Evolutionary conservation across 192 early-diverging fungal genomes (phyloP).

Genomic region (Podila clonocystis): DNA sequence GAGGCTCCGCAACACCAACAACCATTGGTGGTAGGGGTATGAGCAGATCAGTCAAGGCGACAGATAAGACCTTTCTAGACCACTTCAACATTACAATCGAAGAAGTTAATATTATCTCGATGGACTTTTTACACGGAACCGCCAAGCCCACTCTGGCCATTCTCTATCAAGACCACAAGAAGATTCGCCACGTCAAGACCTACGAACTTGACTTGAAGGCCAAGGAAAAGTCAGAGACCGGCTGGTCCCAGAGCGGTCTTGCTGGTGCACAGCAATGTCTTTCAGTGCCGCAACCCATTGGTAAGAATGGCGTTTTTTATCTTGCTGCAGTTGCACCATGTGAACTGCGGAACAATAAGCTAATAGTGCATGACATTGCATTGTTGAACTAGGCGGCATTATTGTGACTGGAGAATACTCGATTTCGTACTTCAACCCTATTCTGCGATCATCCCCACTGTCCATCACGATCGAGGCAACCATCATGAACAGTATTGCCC

Average conservation of each 20-base stretch:
- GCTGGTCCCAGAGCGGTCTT: slow-evolving; percentile 58
- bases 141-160: slow-evolving; percentile 59
- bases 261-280: slow-evolving; percentile 60
- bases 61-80: slow-evolving; percentile 14
- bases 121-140: slow-evolving; percentile 55
- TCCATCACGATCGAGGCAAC: slow-evolving; percentile 58
- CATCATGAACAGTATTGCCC: slow-evolving; percentile 63
- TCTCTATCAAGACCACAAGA: slow-evolving; percentile 66
- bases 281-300: slow-evolving; percentile 63
- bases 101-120: slow-evolving; percentile 64
- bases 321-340: background rate
- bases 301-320: background rate
- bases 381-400: slow-evolving; percentile 56
- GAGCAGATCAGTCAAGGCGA: slow-evolving; percentile 2
- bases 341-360: background rate
- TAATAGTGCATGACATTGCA: background rate
- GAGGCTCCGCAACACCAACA: background rate
- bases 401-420: slow-evolving; percentile 65
- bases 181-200: slow-evolving; percentile 60
- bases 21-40: slow-evolving; percentile 1
- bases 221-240: slow-evolving; percentile 48
- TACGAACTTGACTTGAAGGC: slow-evolving; percentile 65
- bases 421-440: slow-evolving; percentile 60
- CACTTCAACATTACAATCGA: slow-evolving; percentile 43
- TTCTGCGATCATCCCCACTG: slow-evolving; percentile 9